A percentile compares a stretch with the other conserved stretches of the same genome.
Evolutionary conservation across 2,329 filamentous ascomycete species (phyloP).

Genomic region (Fusarium oxysporum): DNA sequence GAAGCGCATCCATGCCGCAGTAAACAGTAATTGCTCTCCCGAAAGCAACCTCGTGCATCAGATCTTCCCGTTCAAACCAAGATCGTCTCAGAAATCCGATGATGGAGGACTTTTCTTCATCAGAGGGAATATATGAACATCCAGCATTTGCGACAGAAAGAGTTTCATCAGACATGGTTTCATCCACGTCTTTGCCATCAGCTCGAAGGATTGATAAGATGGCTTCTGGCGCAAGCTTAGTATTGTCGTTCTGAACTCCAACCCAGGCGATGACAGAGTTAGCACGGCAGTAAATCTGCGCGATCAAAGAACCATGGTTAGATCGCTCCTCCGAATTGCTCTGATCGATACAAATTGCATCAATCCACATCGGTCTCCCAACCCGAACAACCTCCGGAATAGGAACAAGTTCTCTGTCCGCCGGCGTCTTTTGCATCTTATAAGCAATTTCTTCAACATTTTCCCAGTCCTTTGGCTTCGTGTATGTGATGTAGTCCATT

Average conservation of each 20-base stretch:
- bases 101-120: background rate
- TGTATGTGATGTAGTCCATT: background rate
- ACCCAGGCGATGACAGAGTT: background rate
- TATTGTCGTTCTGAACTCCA: background rate
- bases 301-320: background rate
- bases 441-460: background rate
- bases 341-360: constrained; percentile 2
- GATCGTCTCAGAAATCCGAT: background rate
- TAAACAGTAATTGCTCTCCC: constrained; percentile 4
- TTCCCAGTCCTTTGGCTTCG: background rate
- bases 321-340: rapidly evolving
- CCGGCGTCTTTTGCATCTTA: background rate
- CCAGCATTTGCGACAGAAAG: rapidly evolving
- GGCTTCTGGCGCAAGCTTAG: background rate
- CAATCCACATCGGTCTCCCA: constrained; percentile 15
- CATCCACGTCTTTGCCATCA: background rate
- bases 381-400: rapidly evolving
- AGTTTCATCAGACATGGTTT: background rate
- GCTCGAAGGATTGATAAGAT: background rate
- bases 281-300: background rate
- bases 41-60: background rate
- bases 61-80: background rate
- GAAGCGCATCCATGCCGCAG: background rate
- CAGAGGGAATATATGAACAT: rapidly evolving
- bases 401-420: background rate